Percentiles rank a stretch among this genome's conserved stretches.
Conservation (phyloP, 2,329 filamentous ascomycete genomes). For the Sporothrix curviconia region DNA sequence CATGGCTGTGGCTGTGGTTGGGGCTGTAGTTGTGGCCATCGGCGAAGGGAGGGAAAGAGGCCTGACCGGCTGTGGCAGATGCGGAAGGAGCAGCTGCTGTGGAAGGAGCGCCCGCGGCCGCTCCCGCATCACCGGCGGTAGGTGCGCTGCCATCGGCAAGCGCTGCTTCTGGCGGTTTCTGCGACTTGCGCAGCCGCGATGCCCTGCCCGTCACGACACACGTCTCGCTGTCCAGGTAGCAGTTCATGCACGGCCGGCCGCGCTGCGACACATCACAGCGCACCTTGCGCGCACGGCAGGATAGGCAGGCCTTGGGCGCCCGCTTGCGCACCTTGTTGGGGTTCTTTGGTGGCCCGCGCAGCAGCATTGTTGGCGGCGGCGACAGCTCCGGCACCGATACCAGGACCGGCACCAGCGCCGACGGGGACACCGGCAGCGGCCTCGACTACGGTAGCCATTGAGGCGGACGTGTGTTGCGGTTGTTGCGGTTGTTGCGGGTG, state of each 20-base stretch:
- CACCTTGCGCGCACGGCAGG: slow-evolving; percentile 46
- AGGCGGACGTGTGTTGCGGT: background rate
- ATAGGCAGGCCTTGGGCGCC: slow-evolving; percentile 44
- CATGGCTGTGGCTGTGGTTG: slow-evolving; percentile 1
- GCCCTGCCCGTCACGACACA: slow-evolving; percentile 24
- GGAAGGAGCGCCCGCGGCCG: background rate
- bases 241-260: slow-evolving; percentile 46
- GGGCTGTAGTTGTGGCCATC: too few species aligned
- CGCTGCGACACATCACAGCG: slow-evolving; percentile 42
- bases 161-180: background rate
- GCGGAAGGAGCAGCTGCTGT: background rate
- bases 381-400: background rate
- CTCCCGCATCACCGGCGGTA: background rate
- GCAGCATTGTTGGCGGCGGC: background rate
- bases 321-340: slow-evolving; percentile 43
- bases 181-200: slow-evolving; percentile 14
- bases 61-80: background rate
- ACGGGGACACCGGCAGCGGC: background rate
- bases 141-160: too few species aligned
- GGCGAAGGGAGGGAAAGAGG: too few species aligned
- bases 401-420: background rate
- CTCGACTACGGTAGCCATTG: background rate
- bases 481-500: too few species aligned
- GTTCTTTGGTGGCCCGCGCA: slow-evolving; percentile 35
- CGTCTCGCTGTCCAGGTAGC: slow-evolving; percentile 42